Conservation (phyloP, 2,329 filamentous ascomycete genomes). For the Fusarium buxicola region DNA sequence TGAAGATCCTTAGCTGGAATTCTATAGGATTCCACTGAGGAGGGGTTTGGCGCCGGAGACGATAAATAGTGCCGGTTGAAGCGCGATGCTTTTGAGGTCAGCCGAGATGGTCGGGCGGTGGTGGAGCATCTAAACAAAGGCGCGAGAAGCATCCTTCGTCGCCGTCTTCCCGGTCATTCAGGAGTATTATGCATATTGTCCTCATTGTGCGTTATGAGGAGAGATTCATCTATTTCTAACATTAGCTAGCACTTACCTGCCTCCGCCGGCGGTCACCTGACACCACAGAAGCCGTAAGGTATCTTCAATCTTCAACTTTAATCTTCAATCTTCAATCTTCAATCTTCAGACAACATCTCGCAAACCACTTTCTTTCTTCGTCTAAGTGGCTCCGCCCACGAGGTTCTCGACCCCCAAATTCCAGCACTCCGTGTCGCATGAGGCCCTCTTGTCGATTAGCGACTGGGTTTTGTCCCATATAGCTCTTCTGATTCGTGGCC, state of each 20-base stretch:
- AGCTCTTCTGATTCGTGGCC: slow-evolving; percentile 40
- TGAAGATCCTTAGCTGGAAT: too few species aligned
- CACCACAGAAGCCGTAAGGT: not conserved
- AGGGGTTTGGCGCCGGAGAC: not conserved
- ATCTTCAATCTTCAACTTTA: slow-evolving; percentile 1
- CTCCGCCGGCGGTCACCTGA: slow-evolving; percentile 14
- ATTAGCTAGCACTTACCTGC: not conserved
- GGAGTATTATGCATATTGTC: not conserved
- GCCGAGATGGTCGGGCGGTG: too few species aligned
- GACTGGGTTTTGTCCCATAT: slow-evolving; percentile 22
- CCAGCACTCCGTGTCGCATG: slow-evolving; percentile 27
- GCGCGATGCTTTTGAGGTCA: too few species aligned
- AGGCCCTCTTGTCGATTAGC: slow-evolving; percentile 24
- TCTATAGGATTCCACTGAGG: not conserved
- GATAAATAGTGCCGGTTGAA: too few species aligned
- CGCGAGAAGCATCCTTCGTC: not conserved
- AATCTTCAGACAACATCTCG: not conserved
- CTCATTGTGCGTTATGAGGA: not conserved
- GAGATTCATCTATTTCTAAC: slow-evolving; percentile 1
- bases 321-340: too few species aligned
- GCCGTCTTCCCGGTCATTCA: not conserved
- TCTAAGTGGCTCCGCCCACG: slow-evolving; percentile 11
- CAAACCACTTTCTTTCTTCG: slow-evolving; percentile 3
- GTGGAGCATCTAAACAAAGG: slow-evolving; percentile 1
- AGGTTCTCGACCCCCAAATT: slow-evolving; percentile 40